Evolutionary conservation across 2,329 filamentous ascomycete genomes (phyloP).

Genomic region (Fusarium fracticaudum): DNA sequence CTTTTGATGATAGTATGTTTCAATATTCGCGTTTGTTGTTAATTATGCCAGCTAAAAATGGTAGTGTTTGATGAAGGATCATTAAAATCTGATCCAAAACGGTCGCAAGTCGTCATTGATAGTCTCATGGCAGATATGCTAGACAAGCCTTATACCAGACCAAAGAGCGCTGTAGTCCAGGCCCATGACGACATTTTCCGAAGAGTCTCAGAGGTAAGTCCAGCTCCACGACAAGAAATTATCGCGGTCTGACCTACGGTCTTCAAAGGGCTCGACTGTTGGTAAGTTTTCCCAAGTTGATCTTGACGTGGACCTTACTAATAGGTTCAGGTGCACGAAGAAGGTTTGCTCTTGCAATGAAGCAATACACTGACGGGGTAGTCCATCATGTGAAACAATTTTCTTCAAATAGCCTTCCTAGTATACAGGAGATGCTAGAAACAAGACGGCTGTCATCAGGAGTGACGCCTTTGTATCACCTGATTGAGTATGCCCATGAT

Average conservation of each 20-base stretch:
- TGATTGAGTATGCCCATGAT: slow-evolving; percentile 4
- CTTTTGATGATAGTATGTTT: slow-evolving; percentile 11
- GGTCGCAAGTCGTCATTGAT: slow-evolving; percentile 1
- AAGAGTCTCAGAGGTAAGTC: neutral
- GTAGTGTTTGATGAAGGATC: slow-evolving; percentile 14
- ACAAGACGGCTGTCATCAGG: neutral
- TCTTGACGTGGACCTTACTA: neutral
- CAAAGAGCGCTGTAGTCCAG: slow-evolving; percentile 10
- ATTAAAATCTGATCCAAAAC: neutral
- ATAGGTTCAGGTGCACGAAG: neutral
- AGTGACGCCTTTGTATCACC: slow-evolving; percentile 10
- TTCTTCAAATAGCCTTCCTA: neutral
- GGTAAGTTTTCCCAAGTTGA: fast-evolving
- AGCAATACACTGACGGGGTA: slow-evolving; percentile 13
- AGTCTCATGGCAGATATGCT: slow-evolving; percentile 24
- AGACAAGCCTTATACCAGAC: neutral
- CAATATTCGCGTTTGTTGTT: fast-evolving
- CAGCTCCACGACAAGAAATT: fast-evolving
- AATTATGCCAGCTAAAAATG: fast-evolving
- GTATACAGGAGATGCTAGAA: slow-evolving; percentile 4
- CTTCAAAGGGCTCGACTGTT: neutral
- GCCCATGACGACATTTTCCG: slow-evolving; percentile 14
- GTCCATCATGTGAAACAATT: slow-evolving; percentile 18
- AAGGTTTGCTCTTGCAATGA: slow-evolving; percentile 10
- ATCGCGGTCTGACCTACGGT: fast-evolving